phyloP scores from a whole-genome alignment of 306 rosid species.

The Pterocarpus macrocarpus region DNA sequence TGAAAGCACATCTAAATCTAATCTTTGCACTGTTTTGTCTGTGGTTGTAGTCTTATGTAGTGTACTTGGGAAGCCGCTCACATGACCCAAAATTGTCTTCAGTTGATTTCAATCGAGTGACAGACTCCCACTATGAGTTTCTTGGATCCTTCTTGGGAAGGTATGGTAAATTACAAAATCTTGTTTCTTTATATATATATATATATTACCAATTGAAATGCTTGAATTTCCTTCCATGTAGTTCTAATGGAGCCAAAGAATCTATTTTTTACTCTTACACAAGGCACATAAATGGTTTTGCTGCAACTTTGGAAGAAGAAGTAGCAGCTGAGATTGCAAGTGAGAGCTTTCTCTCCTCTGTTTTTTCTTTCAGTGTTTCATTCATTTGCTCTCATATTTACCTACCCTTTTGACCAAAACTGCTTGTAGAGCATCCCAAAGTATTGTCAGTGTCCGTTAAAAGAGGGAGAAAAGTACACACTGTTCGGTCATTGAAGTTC shows the following conservation, averaged over 20 bases:
- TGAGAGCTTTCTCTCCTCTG: background rate
- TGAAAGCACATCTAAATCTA: background rate
- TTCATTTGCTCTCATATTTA: background rate
- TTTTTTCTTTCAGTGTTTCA: too few species aligned
- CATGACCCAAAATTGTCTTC: conserved; percentile 59
- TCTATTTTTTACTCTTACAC: conserved; percentile 88
- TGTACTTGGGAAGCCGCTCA: conserved; percentile 86
- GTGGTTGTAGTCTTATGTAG: conserved; percentile 76
- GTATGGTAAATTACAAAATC: conserved; percentile 37
- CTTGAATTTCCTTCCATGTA: conserved; percentile 26
- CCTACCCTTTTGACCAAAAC: background rate
- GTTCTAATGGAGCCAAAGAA: conserved; percentile 62
- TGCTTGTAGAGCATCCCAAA: conserved; percentile 65
- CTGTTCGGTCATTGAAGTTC: conserved; percentile 86
- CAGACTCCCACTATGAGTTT: conserved; percentile 72
- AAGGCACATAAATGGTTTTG: conserved; percentile 92
- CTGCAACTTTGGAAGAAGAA: conserved; percentile 80
- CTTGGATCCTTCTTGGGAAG: conserved; percentile 80
- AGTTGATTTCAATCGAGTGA: conserved; percentile 58
- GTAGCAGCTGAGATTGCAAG: conserved; percentile 75
- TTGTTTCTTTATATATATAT: background rate
- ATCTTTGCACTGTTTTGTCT: background rate
- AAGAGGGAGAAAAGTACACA: conserved; percentile 80
- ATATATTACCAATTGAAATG: background rate
- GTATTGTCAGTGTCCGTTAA: conserved; percentile 81